Evolutionary conservation across 192 early-diverging fungal genomes (phyloP), one percentile per base, ranked within the genome.

Genomic region (Backusella parvicylindrica): DNA sequence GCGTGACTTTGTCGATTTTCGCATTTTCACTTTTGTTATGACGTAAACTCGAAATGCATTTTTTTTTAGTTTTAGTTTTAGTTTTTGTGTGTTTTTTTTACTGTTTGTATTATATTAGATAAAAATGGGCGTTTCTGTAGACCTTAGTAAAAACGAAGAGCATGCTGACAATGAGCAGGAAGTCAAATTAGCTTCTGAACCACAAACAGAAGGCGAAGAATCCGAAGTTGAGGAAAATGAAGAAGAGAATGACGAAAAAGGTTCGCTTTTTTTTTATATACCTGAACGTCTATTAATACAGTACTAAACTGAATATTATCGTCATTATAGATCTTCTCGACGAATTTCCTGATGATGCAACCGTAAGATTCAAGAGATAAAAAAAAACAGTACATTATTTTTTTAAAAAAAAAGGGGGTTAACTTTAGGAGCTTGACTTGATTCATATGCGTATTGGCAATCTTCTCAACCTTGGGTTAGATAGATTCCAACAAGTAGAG

Each of bases 401-500:
- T 64, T 63, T 23, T 64, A 31, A 28, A 13, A 16, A 65, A 49
- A 41, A 38, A 6, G 35, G 18, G 12, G 30, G n/a, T 70, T 6
- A 0, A 60, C 40, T 74, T 31, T 81, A 93, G 86, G 91, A 92
- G 50, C 80, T 94, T 3, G 91, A 94, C 64, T 71, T 93, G 9
- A 87, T 85, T 30, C 92, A 94, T 82, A 82, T 87, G 50, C 84
- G 92, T 31, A 75, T 94, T 50, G 84, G 68, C 9, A 81, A 89
- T 36, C 64, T 94, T 6, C 78, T 85, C 4, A 76, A 73, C 18
- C 77, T 94, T 0, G 77, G 76, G 2, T 75, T 94, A 1, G 88
- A 83, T 11, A 82, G 91, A 21, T 92, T 93, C 85, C 83, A 82
- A 37, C 82, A 87, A 16, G 78, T 94, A n/a, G 71, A 91, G 87